Percentiles rank a stretch among this genome's conserved stretches.
Evolutionary conservation across 345 rosid species (phyloP).

Genomic region (Salix koriyanagi): DNA sequence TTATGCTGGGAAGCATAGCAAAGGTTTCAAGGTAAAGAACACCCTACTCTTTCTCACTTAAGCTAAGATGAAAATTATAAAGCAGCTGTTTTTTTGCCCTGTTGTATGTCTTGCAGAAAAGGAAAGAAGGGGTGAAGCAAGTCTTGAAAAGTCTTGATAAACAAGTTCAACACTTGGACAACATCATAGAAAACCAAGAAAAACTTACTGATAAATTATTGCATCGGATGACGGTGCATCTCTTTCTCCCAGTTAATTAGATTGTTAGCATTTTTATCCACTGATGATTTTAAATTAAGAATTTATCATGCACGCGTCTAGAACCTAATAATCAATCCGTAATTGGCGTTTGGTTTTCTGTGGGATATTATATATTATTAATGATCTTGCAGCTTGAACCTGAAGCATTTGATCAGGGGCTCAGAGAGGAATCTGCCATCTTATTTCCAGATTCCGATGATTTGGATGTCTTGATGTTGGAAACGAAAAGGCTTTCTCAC

Average conservation of each 20-base stretch:
- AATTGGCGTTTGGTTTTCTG: neutral
- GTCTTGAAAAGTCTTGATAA: neutral
- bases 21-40: neutral
- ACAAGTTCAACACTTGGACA: neutral
- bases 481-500: neutral
- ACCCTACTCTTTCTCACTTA: neutral
- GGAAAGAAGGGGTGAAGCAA: neutral
- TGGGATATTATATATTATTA: neutral
- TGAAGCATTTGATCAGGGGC: neutral
- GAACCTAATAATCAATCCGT: neutral
- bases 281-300: neutral
- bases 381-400: neutral
- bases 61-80: neutral
- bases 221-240: neutral
- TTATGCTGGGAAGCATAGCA: neutral
- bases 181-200: neutral
- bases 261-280: neutral
- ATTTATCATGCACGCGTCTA: neutral
- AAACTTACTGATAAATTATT: neutral
- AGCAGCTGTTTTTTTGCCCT: neutral
- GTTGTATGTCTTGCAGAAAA: neutral
- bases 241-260: neutral
- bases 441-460: neutral
- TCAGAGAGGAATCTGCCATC: neutral
- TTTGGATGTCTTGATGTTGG: neutral